These are phyloP conservation scores for Begonia fuchsioides DNA, from an alignment of 306 rosid genomes.

Conservation along the genomic window DNA sequence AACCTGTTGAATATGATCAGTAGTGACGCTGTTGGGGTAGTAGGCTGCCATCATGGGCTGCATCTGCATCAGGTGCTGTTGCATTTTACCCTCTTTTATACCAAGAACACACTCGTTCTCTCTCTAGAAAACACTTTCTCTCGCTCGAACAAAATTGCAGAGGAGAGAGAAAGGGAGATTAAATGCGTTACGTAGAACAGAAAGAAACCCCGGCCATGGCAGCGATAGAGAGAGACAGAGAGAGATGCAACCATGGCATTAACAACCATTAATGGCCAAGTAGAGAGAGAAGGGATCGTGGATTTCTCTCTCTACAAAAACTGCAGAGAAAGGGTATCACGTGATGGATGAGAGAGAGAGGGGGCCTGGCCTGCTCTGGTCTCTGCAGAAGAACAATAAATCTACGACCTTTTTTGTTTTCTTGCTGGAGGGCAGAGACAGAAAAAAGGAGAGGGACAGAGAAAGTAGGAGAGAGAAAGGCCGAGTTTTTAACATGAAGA, in stretches of 20 bases:
- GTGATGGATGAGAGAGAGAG: conserved; percentile 35
- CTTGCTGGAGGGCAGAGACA: not conserved
- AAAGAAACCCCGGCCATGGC: too few species aligned
- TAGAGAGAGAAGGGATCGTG: too few species aligned
- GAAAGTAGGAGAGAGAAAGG: not conserved
- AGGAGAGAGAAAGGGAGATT: not conserved
- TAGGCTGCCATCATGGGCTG: conserved; percentile 99
- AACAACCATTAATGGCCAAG: too few species aligned
- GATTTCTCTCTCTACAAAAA: conserved; percentile 9
- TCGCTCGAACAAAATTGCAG: conserved; percentile 1
- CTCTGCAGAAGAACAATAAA: conserved; percentile 4
- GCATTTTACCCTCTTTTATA: conserved; percentile 30
- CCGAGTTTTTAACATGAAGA: conserved; percentile 4
- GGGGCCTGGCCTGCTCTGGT: not conserved
- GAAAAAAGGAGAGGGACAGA: not conserved
- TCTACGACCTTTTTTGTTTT: conserved; percentile 2
- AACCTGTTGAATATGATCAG: conserved; percentile 99
- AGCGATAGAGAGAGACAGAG: too few species aligned
- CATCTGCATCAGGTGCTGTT: conserved; percentile 99
- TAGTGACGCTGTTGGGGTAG: conserved; percentile 93
- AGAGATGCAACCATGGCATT: conserved; percentile 1
- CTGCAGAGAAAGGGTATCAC: conserved; percentile 25
- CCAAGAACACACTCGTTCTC: conserved; percentile 4
- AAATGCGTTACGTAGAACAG: too few species aligned
- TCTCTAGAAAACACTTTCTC: conserved; percentile 3